Evolutionary conservation across 2,329 filamentous ascomycete genomes (phyloP), one percentile per base, ranked within the genome.

Genomic region (Fusarium globosum): DNA sequence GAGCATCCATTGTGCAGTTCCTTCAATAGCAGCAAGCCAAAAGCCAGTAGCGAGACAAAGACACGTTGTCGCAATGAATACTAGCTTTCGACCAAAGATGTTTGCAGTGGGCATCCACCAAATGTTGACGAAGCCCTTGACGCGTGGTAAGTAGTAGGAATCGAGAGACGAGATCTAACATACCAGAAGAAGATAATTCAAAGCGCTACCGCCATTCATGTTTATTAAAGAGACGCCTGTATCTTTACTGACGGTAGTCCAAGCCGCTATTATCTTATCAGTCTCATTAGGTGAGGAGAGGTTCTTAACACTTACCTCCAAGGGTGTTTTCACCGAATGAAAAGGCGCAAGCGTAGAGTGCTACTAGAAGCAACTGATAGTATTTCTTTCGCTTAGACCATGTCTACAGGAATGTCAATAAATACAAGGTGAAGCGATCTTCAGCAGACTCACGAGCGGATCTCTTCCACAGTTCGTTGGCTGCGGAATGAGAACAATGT

Each of bases 211-310:
- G 0, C 49, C n/a, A 18, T 38, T 38, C 49, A 52, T 38, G 9
- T 52, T 52, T 38, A 33, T 38, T n/a, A 52, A 0, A 15, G 33
- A 9, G 13, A 52, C 49, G 0, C 33, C 33, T 4, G 49, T 52
- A 3, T 52, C 49, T 52, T 38, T 20, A 16, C 49, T 52, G 3
- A 52, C 49, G 6, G 13, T 52, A 12, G 49, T 52, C 49, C 33
- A 38, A 8, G 33, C 33, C 2, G 33, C 33, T 52, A 20, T 20
- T 15, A 3, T 26, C 6, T 3, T 26, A 4, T 52, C 14, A 52
- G n/a, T 8, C 13, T 15, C 3, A 6, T 1, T 2, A 0, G 2
- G 15, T 0, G n/a, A 36, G 13, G 33, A 51, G 4, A 35, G 2
- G 15, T 6, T 21, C 8, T 5, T 8, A 30, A 30, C 4, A 9